phyloP scores from a whole-genome alignment of 441 rosid species.

The Populus hybrid region DNA sequence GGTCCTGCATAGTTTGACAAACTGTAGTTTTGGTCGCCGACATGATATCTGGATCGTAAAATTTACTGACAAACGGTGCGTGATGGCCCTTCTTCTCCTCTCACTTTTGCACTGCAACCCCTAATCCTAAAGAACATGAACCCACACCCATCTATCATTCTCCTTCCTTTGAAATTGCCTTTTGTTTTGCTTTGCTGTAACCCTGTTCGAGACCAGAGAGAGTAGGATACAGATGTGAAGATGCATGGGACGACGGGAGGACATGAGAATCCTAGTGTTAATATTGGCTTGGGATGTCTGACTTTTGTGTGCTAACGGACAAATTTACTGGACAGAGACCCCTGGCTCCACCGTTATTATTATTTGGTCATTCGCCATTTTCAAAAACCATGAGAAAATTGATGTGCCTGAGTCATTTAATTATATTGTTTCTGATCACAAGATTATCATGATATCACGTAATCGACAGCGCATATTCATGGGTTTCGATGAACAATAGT shows the following conservation, averaged over 20 bases:
- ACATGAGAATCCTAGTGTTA: neutral
- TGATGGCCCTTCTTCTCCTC: neutral
- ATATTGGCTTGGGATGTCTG: neutral
- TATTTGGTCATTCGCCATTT: neutral
- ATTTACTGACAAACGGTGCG: slow-evolving; percentile 26
- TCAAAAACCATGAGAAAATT: neutral
- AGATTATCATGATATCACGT: no score
- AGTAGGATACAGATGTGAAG: neutral
- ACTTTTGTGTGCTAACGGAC: neutral
- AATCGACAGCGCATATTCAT: no score
- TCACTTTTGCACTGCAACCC: neutral
- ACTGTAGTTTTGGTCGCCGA: slow-evolving; percentile 34
- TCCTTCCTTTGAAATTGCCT: neutral
- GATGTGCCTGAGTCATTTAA: no score
- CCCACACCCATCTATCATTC: neutral
- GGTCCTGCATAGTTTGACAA: slow-evolving; percentile 28
- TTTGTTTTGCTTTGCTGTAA: neutral
- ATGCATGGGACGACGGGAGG: neutral
- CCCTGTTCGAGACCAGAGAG: neutral
- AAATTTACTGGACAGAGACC: neutral
- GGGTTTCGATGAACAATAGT: no score
- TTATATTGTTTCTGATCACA: no score
- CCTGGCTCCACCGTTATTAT: neutral
- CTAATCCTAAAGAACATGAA: neutral
- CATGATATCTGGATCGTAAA: slow-evolving; percentile 26